phyloP scores from a whole-genome alignment of 208 protist species.

The Plasmodiophora brassicae region DNA sequence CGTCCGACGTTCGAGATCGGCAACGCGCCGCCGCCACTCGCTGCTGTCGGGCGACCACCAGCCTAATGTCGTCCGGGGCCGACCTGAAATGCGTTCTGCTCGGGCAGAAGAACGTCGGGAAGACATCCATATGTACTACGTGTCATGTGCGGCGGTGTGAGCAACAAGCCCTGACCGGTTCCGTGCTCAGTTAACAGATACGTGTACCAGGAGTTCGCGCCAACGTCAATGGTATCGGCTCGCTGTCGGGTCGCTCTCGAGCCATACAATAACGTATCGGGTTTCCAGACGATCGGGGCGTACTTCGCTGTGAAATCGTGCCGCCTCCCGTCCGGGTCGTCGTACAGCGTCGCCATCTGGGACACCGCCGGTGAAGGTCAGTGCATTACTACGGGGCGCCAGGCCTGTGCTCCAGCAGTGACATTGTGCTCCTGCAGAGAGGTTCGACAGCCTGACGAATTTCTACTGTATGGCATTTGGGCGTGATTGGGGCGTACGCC shows the following conservation, averaged over 20 bases:
- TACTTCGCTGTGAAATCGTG: constrained; percentile 20
- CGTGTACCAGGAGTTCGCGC: constrained; percentile 14
- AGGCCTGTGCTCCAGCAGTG: not conserved
- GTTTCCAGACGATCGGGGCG: not conserved
- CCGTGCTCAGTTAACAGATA: not conserved
- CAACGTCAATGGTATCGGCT: not conserved
- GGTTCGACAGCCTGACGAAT: constrained; percentile 29
- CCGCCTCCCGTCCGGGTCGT: not conserved
- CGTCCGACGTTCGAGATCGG: too few species aligned
- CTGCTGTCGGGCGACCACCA: too few species aligned
- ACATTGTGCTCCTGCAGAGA: not conserved
- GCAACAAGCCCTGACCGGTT: not conserved
- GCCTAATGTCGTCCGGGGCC: constrained; percentile 30
- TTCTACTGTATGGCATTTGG: constrained; percentile 30
- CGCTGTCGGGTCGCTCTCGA: not conserved
- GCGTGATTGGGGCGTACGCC: too few species aligned
- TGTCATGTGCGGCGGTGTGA: not conserved
- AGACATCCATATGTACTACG: constrained; percentile 2
- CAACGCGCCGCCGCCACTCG: too few species aligned
- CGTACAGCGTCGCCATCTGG: constrained; percentile 9
- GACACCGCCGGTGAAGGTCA: constrained; percentile 13
- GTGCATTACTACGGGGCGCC: not conserved
- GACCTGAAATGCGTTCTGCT: constrained; percentile 29
- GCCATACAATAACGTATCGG: too few species aligned
- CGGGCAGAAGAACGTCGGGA: constrained; percentile 20